Percentiles rank a stretch among this genome's conserved stretches.
Evolutionary conservation across 345 rosid genomes (phyloP).

Genomic region (Eucalyptus shirleyi): DNA sequence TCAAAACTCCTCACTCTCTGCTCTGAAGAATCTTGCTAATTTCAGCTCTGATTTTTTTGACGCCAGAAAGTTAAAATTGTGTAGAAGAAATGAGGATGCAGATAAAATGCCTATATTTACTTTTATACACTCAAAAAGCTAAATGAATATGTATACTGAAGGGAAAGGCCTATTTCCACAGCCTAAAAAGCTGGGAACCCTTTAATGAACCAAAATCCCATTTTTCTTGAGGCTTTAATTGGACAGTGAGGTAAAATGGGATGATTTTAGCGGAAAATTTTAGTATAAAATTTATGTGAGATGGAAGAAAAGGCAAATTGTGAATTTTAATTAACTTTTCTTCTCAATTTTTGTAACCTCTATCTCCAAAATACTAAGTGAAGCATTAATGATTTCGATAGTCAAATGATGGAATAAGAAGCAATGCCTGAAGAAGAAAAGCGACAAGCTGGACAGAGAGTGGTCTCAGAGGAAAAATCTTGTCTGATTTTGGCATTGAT

Average conservation of each 20-base stretch:
- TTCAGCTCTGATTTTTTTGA: background rate
- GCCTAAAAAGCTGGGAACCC: background rate
- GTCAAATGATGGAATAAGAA: background rate
- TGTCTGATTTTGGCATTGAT: no score
- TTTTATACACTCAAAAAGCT: background rate
- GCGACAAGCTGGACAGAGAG: background rate
- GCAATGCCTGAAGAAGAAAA: background rate
- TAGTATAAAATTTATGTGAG: background rate
- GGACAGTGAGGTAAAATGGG: background rate
- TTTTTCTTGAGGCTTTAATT: background rate
- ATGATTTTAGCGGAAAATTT: background rate
- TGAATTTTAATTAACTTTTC: background rate
- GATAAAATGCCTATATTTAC: background rate
- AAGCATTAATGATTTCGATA: no score
- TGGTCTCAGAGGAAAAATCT: background rate
- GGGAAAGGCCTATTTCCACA: background rate
- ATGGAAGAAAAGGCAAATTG: background rate
- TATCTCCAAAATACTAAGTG: no score
- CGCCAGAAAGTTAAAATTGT: no score
- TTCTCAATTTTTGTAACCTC: background rate
- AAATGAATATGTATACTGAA: background rate
- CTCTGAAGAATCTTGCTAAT: background rate
- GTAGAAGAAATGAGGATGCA: background rate
- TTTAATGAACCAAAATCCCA: background rate
- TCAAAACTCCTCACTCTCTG: no score